Evolutionary conservation across 164 flowering plant genomes (phyloP), one percentile per base, ranked within the genome.

Genomic region (Euptelea pleiosperma): DNA sequence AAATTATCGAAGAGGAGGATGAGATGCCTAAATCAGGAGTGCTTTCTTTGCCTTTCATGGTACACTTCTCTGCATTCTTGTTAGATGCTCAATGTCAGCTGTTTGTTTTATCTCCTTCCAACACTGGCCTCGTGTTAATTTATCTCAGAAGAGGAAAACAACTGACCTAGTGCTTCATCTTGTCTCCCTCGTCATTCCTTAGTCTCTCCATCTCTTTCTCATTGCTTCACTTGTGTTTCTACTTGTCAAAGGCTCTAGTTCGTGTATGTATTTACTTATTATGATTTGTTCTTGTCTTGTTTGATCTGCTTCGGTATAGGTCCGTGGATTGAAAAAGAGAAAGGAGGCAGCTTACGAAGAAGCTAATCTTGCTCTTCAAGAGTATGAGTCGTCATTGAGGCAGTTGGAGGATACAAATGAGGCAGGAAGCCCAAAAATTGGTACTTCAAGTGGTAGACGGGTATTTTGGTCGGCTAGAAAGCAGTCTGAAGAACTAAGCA

Each of bases 1-100:
- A 78, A 75, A 62, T 67, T 3, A 42, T 86, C 48, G 83, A 81
- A 59, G 85, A 72, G 42, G 96, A 81, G 16, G 86, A 86, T 52
- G 87, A 82, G 39, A 29, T 72, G 41, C 86, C 92, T 18, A 74
- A 68, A 19, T 78, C 93, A 11, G 96, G 97, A 66, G 76, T 90
- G 59, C 71, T 83, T 35, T 73, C 94, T 45, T 70, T 93, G 71
- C 97, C 97, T 55, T 93, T 89, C 72, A 87, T 93, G 98, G 97
- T 87, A 79, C 63, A 61, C 30, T 29, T 59, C 29, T 55, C 28
- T 60, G 25, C 41, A 18, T 57, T 49, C 29, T 35, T 31, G 30
- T 48, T 47, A 6, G 24, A 7, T 22, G 24, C 15, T 6, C 31
- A 11, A 2, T 55, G 35, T 7, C 22, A 16, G 19, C 26, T 46